Conservation (phyloP, 306 rosid genomes). For the Echinosophora koreensis region DNA sequence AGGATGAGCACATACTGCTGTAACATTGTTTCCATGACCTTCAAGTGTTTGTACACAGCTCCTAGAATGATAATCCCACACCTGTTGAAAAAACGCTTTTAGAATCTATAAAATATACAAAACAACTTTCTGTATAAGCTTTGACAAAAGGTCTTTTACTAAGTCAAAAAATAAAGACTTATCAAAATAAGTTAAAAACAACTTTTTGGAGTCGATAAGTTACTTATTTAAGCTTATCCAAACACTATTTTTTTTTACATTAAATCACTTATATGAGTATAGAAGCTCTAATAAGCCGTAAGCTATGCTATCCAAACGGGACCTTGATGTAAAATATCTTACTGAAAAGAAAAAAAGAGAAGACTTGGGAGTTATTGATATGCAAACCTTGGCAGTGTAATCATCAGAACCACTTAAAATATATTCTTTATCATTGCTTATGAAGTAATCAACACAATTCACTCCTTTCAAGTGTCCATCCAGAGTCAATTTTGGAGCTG, state of each 20-base stretch:
- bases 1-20: constrained; percentile 57
- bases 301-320: background rate
- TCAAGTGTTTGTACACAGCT: constrained; percentile 57
- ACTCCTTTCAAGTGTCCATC: constrained; percentile 75
- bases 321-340: background rate
- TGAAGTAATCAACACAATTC: constrained; percentile 62
- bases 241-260: no score
- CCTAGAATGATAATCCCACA: constrained; percentile 61
- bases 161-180: no score
- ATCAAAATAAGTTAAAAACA: no score
- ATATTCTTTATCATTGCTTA: constrained; percentile 47
- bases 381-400: constrained; percentile 61
- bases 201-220: no score
- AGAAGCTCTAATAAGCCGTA: no score
- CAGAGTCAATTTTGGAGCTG: constrained; percentile 54
- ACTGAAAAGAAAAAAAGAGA: background rate
- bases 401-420: constrained; percentile 80
- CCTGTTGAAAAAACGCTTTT: constrained; percentile 42
- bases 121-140: no score
- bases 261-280: no score
- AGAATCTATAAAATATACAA: no score
- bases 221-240: no score
- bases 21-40: constrained; percentile 68
- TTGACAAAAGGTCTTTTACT: no score
- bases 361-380: background rate